A percentile compares a stretch with the other conserved stretches of the same genome.
phyloP scores from a whole-genome alignment of 192 early-diverging fungal genomes.

The Gorgonomyces haynaldii region DNA sequence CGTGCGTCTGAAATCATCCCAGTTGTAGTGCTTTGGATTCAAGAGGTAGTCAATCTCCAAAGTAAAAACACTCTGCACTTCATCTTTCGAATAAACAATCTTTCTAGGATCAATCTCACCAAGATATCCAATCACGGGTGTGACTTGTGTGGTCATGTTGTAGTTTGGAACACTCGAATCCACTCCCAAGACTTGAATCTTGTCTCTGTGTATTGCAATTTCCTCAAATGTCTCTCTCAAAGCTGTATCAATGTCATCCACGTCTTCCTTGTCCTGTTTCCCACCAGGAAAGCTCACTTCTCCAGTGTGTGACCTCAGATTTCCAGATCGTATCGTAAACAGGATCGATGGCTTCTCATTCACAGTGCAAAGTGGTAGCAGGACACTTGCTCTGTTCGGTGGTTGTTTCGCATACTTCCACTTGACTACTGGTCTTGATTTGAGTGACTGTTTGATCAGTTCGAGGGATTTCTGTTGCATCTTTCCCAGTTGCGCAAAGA shows the following conservation, averaged over 20 bases:
- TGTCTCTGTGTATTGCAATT: slow-evolving; percentile 34
- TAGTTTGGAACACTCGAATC: slow-evolving; percentile 51
- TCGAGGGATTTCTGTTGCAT: background rate
- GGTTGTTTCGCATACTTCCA: background rate
- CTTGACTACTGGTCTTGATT: background rate
- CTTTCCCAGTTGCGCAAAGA: background rate
- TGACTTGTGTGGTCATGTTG: slow-evolving; percentile 39
- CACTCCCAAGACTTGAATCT: slow-evolving; percentile 49
- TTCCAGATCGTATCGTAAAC: slow-evolving; percentile 60
- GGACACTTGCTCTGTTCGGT: slow-evolving; percentile 11
- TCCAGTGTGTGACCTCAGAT: slow-evolving; percentile 60
- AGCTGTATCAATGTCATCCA: slow-evolving; percentile 46
- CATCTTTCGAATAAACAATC: slow-evolving; percentile 44
- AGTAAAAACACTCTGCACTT: slow-evolving; percentile 59
- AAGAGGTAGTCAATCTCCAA: slow-evolving; percentile 56
- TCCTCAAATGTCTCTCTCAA: slow-evolving; percentile 77
- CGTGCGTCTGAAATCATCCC: slow-evolving; percentile 34
- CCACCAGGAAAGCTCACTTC: slow-evolving; percentile 61
- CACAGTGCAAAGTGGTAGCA: slow-evolving; percentile 51
- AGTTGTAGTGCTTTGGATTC: slow-evolving; percentile 21
- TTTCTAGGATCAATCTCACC: slow-evolving; percentile 25
- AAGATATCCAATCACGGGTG: slow-evolving; percentile 32
- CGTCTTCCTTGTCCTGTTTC: slow-evolving; percentile 39
- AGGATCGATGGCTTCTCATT: slow-evolving; percentile 53
- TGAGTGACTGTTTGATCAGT: background rate